Evolutionary conservation across 257 asterid genomes (phyloP).

Genomic region (Solanum lycopersicoides): DNA sequence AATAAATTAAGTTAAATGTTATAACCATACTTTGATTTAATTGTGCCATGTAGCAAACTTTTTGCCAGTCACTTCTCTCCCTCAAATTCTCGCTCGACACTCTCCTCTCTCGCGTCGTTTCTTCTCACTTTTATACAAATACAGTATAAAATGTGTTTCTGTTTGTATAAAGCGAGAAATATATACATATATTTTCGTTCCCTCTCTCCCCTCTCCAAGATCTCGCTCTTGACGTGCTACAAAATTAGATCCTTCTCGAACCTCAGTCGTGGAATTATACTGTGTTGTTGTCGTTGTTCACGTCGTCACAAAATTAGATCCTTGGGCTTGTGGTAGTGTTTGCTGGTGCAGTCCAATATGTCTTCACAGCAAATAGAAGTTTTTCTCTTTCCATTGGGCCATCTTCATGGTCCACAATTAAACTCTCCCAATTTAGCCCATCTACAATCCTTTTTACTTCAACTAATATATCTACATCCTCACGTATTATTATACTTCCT

Average conservation of each 20-base stretch:
- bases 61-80: no score
- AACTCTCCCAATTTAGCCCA: constrained; percentile 63
- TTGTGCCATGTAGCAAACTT: no score
- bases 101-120: no score
- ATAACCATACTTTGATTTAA: no score
- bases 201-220: no score
- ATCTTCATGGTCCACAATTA: constrained; percentile 76
- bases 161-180: no score
- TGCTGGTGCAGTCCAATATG: constrained; percentile 71
- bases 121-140: no score
- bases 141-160: no score
- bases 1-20: no score
- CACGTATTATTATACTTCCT: constrained; percentile 70
- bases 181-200: no score
- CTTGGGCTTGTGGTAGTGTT: neutral
- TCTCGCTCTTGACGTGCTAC: neutral
- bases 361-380: constrained; percentile 61
- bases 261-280: neutral
- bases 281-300: neutral
- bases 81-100: no score
- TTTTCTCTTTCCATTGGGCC: constrained; percentile 73
- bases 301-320: neutral
- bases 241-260: neutral
- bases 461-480: constrained; percentile 55
- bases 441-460: constrained; percentile 63